Base-by-base conservation (phyloP, 805 yeast species). In the Yamadazyma paraphyllophila region DNA sequence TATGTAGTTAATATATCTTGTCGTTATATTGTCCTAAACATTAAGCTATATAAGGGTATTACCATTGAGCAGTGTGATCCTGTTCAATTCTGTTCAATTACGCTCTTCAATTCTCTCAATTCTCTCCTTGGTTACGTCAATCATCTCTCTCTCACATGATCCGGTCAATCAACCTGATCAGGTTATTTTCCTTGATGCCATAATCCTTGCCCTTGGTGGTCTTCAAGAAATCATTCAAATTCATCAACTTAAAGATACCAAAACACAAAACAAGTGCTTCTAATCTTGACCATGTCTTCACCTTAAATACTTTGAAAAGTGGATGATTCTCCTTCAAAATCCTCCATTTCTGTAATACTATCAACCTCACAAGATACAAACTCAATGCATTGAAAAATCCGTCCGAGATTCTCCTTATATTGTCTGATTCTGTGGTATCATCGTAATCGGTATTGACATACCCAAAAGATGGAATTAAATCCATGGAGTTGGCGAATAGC, bases 261-360 rank as follows among this genome's bases (percentile, higher is more conserved):
- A 56, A 55, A 46, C 71, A 62, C 65, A 68, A 64, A 12, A 66
- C 41, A 10, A 58, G 44, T 1, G 67, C 53, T 52, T 71, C 75
- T 25, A 67, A 36, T 16, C 57, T 51, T 34, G 55, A 58, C 73
- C 74, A 70, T 10, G 60, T 54, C 13, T 51, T 55, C 14, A 60
- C 44, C 25, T 54, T 58, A 26, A 68, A 45, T 14, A 48, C 11
- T 29, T 52, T 58, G 50, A 70, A 65, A 47, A 55, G 51, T 0
- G 71, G 72, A 47, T 66, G 71, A 54, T 66, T 63, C 16, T 66
- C 73, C 52, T 69, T 70, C 29, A 59, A 46, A 29, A 67, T 67
- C 34, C 76, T 58, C 76, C 76, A 71, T 50, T 69, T 70, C 9
- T 71, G 66, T 26, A 71, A 48, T n/a, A 69, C 48, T 1, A 69